Evolutionary conservation across 495 filamentous ascomycete genomes (phyloP).

Genomic region (Neurospora tetraspora): DNA sequence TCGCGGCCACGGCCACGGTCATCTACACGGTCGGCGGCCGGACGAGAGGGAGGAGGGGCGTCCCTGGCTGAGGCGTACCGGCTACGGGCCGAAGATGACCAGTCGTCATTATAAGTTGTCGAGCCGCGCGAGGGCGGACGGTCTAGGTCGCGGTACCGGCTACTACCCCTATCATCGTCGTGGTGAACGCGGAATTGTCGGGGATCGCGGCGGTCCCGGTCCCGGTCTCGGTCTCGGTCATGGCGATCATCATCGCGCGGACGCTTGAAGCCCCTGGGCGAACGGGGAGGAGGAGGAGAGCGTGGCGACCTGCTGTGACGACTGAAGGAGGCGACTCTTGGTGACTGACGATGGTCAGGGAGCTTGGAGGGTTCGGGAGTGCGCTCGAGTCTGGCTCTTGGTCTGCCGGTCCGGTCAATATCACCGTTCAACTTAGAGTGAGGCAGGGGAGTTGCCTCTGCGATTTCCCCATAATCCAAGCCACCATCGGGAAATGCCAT

Average conservation of each 20-base stretch:
- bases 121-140: slow-evolving; percentile 44
- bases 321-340: slow-evolving; percentile 6
- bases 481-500: slow-evolving; percentile 43
- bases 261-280: slow-evolving; percentile 55
- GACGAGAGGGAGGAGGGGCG: slow-evolving; percentile 4
- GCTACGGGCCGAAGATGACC: slow-evolving; percentile 13
- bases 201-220: slow-evolving; percentile 35
- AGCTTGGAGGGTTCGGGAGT: slow-evolving; percentile 66
- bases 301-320: not conserved
- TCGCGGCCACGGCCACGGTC: slow-evolving; percentile 12
- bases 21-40: slow-evolving; percentile 6
- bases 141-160: slow-evolving; percentile 58
- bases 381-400: slow-evolving; percentile 63
- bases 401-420: slow-evolving; percentile 61
- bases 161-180: slow-evolving; percentile 41
- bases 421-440: slow-evolving; percentile 40
- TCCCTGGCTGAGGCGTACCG: slow-evolving; percentile 45
- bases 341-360: slow-evolving; percentile 43
- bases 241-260: slow-evolving; percentile 50
- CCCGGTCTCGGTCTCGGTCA: slow-evolving; percentile 37
- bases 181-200: slow-evolving; percentile 52
- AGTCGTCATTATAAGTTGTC: slow-evolving; percentile 34
- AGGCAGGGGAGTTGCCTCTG: slow-evolving; percentile 56
- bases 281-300: slow-evolving; percentile 5
- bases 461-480: slow-evolving; percentile 80